phyloP scores from a whole-genome alignment of 208 protist genomes.

The Acanthamoeba lenticulata region DNA sequence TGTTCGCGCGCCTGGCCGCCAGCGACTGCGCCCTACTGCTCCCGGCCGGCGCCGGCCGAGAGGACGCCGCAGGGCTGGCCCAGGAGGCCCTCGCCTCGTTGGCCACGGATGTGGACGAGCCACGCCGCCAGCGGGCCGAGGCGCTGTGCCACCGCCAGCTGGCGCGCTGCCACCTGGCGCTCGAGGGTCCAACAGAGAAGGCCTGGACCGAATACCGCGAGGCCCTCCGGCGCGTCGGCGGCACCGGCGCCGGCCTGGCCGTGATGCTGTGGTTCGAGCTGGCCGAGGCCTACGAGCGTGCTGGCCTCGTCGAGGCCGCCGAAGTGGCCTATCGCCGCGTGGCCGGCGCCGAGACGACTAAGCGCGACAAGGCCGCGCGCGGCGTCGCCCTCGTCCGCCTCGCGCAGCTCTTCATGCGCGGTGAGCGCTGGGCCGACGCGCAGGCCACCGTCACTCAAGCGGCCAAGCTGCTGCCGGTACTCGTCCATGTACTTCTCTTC shows the following conservation, averaged over 20 bases:
- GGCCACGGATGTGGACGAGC: neutral
- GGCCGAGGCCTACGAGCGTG: neutral
- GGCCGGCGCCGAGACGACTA: neutral
- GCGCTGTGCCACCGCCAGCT: neutral
- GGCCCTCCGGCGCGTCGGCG: neutral
- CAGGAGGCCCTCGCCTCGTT: neutral
- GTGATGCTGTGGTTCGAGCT: constrained; percentile 9
- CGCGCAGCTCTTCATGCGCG: neutral
- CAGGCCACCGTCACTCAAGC: neutral
- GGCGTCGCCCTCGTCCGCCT: neutral
- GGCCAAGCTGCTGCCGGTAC: neutral
- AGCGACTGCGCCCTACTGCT: constrained; percentile 2
- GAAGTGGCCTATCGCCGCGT: neutral
- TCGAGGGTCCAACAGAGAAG: neutral
- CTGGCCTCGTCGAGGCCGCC: neutral
- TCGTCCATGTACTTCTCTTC: neutral
- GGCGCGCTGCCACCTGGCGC: neutral
- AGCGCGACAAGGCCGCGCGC: neutral
- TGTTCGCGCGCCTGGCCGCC: neutral
- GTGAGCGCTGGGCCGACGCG: neutral
- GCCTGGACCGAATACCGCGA: neutral
- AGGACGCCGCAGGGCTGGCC: neutral
- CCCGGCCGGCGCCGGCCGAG: neutral
- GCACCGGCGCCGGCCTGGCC: neutral
- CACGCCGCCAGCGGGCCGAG: neutral